Evolutionary conservation across 768 basidiomycete species (phyloP), one percentile per base, ranked within the genome.

Genomic region (Tricholoma matsutake): DNA sequence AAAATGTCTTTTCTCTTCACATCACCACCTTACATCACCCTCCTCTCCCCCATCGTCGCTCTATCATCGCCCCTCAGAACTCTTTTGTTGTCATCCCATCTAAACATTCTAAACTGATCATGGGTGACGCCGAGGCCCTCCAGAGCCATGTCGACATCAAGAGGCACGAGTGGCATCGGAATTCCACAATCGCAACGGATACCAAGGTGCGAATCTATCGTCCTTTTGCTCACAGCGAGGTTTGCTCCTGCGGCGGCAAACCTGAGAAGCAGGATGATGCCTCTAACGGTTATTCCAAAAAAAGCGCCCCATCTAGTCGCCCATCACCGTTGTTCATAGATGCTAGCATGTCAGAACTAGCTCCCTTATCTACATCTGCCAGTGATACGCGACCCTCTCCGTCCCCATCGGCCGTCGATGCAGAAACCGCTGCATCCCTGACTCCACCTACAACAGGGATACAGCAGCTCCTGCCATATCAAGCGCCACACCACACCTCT

Each of bases 11-110:
- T 53, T 62, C 54, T 2, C 61, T 74, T n/a, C 52, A 70, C 6
- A 64, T 72, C n/a, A 66, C 65, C 39, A 63, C 64, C 20, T 59
- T 74, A 6, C 31, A 71, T 28, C 69, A 64, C 25, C 64, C 60
- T 13, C 35, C 25, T 13, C 43, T 55, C 11, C 61, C 22, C 2
- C 20, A 10, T 10, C 43, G 43, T 28, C 43, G 29, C 3, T 57
- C 56, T 41, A 57, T 14, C 61, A 43, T 43, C 53, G 56, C 43
- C 59, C 67, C 64, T 31, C 61, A 62, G 47, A 56, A 62, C 28
- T 57, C 61, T 25, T 62, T 59, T 49, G 59, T 60, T 11, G 58
- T 62, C 29, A 9, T 59, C n/a, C 63, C 63, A 35, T 47, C 28
- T 11, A 10, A 28, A 8, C 8, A 32, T 20, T 10, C 28, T 2